Evolutionary conservation across 1,139 yeast species (phyloP), one percentile per base, ranked within the genome.

Genomic region (Sugiyamaella pinicola): DNA sequence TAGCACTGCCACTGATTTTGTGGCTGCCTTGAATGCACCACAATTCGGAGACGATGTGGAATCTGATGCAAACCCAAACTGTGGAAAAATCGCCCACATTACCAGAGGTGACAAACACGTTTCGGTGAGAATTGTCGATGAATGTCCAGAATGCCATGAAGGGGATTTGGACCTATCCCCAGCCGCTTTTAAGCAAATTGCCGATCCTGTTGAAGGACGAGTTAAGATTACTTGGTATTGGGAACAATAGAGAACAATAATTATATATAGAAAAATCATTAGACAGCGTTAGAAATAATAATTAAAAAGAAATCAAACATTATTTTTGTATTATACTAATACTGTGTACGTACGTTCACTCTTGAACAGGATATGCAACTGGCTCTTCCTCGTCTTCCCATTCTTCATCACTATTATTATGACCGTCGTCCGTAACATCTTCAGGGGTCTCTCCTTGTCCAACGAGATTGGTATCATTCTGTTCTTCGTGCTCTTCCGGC

Each of bases 131-230:
- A 80, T 80, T 55, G 79, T 75, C 46, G 84, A 80, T 65, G 71
- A 78, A 52, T 80, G 84, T 65, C 78, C 69, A 40, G 80, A 79
- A 17, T 80, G 84, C 62, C 56, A 64, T 35, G 66, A 69, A 35
- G 67, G 73, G 52, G 79, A 76, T 58, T 69, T 80, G 46, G 84
- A 80, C 63, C 72, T 80, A 54, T 76, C 81, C 4, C 82, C 82
- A 8, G 65, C 79, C 29, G 84, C 83, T 2, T 80, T 80, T 63
- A 53, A 67, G 44, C 55, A 70, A 58, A 69, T 80, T 45, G 82
- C 81, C 13, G 72, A 68, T 56, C 65, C 68, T 54, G 63, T 65
- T 34, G 71, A 71, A 54, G 84, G 84, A 47, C 76, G 77, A 34
- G 68, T 80, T 55, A 61, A 66, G 18, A 70, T 80, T 58, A 62